Conservation (phyloP, 2,329 filamentous ascomycete species). For the Ceratocystis eucalypticola region DNA sequence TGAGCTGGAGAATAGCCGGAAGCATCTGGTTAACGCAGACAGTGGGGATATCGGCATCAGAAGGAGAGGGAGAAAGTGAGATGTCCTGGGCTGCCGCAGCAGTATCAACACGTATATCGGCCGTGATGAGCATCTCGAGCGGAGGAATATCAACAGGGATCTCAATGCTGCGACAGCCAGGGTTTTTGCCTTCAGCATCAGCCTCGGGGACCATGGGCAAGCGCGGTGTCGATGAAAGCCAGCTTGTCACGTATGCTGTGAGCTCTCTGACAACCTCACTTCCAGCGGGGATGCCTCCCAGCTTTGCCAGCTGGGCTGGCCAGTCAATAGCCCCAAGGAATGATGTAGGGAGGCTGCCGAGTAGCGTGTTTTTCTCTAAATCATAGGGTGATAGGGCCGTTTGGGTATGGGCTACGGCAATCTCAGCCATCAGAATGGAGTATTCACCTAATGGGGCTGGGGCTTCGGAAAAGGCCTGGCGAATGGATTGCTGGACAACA, state of each 20-base stretch:
- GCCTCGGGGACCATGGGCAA: background rate
- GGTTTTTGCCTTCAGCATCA: background rate
- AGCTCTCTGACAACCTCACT: conserved; percentile 20
- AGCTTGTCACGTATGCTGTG: conserved; percentile 28
- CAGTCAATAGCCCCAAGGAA: conserved; percentile 20
- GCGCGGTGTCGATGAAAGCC: conserved; percentile 25
- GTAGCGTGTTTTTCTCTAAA: conserved; percentile 42
- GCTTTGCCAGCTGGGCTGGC: conserved; percentile 8
- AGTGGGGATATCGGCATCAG: conserved; percentile 26
- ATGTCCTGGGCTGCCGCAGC: conserved; percentile 23
- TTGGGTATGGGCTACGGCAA: conserved; percentile 33
- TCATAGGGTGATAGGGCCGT: conserved; percentile 35
- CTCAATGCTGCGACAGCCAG: conserved; percentile 43
- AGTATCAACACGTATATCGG: conserved; percentile 44
- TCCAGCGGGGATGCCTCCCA: conserved; percentile 4
- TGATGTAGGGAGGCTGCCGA: conserved; percentile 27
- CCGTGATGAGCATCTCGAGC: conserved; percentile 69
- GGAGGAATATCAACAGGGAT: conserved; percentile 86
- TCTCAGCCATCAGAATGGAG: conserved; percentile 33
- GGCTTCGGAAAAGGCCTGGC: conserved; percentile 25
- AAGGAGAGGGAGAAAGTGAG: conserved; percentile 20
- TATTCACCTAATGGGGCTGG: conserved; percentile 32
- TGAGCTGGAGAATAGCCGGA: conserved; percentile 45
- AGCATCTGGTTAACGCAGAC: conserved; percentile 52
- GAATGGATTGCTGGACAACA: conserved; percentile 34